Percentiles rank a stretch among this genome's conserved stretches.
phyloP scores from a whole-genome alignment of 176 grass and related monocot species.

The Cymbopogon citratus region DNA sequence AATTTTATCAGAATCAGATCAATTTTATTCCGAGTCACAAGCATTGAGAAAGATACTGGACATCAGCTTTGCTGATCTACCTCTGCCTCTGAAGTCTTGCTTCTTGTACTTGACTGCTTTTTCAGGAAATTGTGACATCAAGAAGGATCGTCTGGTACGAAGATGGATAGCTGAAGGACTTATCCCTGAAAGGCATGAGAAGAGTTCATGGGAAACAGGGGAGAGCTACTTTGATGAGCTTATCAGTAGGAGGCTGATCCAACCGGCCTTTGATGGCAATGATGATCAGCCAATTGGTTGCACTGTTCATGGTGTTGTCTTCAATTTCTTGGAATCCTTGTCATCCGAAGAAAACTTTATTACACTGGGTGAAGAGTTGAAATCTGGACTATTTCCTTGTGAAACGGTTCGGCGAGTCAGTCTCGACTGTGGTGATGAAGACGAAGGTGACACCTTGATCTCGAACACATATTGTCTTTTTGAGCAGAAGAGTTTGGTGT shows the following conservation, averaged over 20 bases:
- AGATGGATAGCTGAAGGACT: conserved; percentile 33
- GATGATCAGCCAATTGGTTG: conserved; percentile 2
- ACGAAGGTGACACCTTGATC: conserved; percentile 10
- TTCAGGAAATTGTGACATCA: background rate
- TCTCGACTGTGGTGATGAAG: background rate
- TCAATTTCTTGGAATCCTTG: background rate
- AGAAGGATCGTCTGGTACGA: conserved; percentile 15
- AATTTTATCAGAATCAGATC: background rate
- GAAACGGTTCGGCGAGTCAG: conserved; percentile 9
- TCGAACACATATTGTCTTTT: background rate
- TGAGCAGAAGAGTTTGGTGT: background rate
- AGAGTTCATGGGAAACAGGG: conserved; percentile 5
- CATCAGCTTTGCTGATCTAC: conserved; percentile 3
- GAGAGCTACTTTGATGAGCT: conserved; percentile 31
- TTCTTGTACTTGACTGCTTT: conserved; percentile 22
- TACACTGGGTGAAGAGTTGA: background rate
- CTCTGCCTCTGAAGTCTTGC: conserved; percentile 1
- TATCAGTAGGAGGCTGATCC: conserved; percentile 20
- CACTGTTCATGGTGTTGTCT: conserved; percentile 6
- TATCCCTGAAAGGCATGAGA: background rate
- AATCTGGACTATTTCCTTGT: background rate
- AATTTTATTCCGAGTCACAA: background rate
- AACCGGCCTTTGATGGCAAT: background rate
- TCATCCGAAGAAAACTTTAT: conserved; percentile 9
- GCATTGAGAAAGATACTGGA: conserved; percentile 18